phyloP scores from a whole-genome alignment of 495 filamentous ascomycete genomes.

The Penicillium verhagenii region DNA sequence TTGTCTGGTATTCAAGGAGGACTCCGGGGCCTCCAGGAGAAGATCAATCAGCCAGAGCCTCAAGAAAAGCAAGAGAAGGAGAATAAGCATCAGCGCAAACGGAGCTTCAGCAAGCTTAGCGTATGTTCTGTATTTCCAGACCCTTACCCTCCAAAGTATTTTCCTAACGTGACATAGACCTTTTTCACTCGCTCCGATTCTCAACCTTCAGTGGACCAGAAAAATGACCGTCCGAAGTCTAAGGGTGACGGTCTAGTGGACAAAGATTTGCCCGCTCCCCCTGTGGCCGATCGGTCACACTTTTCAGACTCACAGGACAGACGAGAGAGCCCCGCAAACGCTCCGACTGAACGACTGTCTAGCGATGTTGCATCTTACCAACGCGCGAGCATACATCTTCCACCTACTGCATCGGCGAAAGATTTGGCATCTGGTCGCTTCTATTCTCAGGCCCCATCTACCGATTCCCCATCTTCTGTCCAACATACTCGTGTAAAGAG shows the following conservation, averaged over 20 bases:
- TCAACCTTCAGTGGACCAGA: constrained; percentile 1
- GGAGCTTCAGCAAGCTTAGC: constrained; percentile 18
- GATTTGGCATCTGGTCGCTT: constrained; percentile 15
- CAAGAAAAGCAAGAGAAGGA: constrained; percentile 1
- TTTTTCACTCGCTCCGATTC: constrained; percentile 21
- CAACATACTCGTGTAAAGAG: constrained; percentile 13
- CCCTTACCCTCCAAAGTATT: not conserved
- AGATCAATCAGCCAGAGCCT: constrained; percentile 3
- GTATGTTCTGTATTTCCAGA: constrained; percentile 8
- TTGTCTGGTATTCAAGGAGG: constrained; percentile 21
- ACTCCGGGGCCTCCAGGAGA: constrained; percentile 18
- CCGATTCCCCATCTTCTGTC: not conserved
- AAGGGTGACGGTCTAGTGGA: not conserved
- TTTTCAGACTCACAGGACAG: not conserved
- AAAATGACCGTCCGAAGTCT: not conserved
- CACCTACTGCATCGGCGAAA: constrained; percentile 6
- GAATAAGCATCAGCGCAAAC: constrained; percentile 10
- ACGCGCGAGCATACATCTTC: constrained; percentile 15
- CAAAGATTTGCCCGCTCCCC: constrained; percentile 5
- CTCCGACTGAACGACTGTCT: not conserved
- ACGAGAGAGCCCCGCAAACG: not conserved
- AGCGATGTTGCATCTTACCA: constrained; percentile 3
- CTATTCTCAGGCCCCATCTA: constrained; percentile 18
- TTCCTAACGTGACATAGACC: constrained; percentile 11
- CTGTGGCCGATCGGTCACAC: not conserved